phyloP scores from a whole-genome alignment of 768 basidiomycete genomes.

The Leccinum boreale region DNA sequence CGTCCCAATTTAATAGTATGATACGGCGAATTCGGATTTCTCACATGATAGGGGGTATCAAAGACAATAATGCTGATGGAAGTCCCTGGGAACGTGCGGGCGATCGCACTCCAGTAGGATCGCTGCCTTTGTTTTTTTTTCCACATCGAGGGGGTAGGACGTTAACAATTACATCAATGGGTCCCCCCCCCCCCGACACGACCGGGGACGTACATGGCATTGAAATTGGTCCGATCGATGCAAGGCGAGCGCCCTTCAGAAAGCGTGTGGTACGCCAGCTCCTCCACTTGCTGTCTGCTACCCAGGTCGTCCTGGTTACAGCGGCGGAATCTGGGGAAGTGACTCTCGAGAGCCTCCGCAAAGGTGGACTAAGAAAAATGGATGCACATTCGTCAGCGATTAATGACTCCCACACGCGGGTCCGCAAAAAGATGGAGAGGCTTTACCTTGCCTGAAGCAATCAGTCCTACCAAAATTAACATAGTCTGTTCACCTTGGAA shows the following conservation, averaged over 20 bases:
- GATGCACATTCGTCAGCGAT: background rate
- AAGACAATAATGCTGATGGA: constrained; percentile 73
- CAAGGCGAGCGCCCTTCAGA: constrained; percentile 65
- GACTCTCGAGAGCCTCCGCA: constrained; percentile 60
- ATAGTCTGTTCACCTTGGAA: constrained; percentile 44
- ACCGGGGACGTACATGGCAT: constrained; percentile 48
- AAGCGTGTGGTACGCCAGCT: constrained; percentile 50
- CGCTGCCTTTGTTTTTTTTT: constrained; percentile 49
- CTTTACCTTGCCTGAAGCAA: constrained; percentile 70
- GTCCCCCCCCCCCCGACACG: background rate
- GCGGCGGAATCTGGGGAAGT: constrained; percentile 60
- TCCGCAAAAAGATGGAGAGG: background rate
- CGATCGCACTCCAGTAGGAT: constrained; percentile 72
- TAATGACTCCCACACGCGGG: background rate
- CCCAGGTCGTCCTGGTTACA: constrained; percentile 85
- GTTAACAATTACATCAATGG: background rate
- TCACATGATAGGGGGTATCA: constrained; percentile 72
- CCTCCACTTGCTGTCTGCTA: constrained; percentile 61
- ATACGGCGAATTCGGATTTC: constrained; percentile 16
- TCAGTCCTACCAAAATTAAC: constrained; percentile 68
- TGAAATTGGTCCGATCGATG: constrained; percentile 77
- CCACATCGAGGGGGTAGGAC: background rate
- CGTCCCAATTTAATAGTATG: background rate
- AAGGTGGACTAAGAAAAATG: constrained; percentile 49
- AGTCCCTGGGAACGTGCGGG: constrained; percentile 59